These are phyloP conservation scores for Agapanthus africanus DNA, from an alignment of 106 monocot genomes.

Conservation along the genomic window DNA sequence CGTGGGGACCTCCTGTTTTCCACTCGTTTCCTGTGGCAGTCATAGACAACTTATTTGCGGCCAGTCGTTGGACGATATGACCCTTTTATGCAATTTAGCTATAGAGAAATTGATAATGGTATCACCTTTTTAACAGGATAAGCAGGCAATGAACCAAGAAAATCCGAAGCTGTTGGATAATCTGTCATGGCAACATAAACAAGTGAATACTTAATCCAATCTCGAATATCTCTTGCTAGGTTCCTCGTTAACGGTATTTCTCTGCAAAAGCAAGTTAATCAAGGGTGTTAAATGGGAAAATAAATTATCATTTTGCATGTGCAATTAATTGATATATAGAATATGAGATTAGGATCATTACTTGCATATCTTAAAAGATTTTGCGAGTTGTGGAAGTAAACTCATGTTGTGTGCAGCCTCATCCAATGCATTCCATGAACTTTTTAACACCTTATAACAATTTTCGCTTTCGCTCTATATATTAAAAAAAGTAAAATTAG, in stretches of 20 bases:
- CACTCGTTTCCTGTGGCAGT: no score
- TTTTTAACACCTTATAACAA: conserved; percentile 40
- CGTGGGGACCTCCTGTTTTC: no score
- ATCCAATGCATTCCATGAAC: conserved; percentile 35
- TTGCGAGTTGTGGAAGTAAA: conserved; percentile 13
- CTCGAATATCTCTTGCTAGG: not conserved
- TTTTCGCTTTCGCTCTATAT: conserved; percentile 37
- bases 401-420: not conserved
- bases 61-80: no score
- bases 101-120: no score
- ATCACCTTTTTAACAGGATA: conserved; percentile 47
- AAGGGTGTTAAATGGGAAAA: no score
- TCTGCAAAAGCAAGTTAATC: no score
- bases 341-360: no score
- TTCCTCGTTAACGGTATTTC: not conserved
- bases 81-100: no score
- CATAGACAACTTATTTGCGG: no score
- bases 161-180: conserved; percentile 39
- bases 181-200: conserved; percentile 41
- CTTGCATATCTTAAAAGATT: conserved; percentile 38
- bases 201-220: conserved; percentile 24
- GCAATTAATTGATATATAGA: no score
- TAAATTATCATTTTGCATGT: no score
- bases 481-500: no score
- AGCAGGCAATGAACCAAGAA: conserved; percentile 29